Base-by-base conservation (phyloP, 495 filamentous ascomycete genomes). In the Emericellopsis terricola region DNA sequence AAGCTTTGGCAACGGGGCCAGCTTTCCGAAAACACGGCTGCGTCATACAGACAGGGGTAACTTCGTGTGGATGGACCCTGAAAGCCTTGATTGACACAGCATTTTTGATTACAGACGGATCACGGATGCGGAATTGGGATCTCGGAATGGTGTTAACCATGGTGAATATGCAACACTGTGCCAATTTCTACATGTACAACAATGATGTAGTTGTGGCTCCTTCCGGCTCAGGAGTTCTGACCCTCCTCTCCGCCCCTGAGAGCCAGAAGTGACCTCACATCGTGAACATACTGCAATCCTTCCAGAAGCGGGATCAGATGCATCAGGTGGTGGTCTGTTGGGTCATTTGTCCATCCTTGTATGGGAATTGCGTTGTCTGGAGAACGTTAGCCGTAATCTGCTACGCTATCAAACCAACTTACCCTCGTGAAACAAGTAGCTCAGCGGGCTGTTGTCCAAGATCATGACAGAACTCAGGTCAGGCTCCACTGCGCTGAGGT, bases 401-500 rank as follows among this genome's bases (percentile, higher is more conserved):
- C n/a, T n/a, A n/a, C 17, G 18, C 17, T 33, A 1, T 2, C 2
- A 13, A 43, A 34, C 26, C 9, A 31, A 42, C 62, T 29, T 52
- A 94, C 89, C 91, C 73, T 92, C 83, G 51, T 97, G 89, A 61
- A 97, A 97, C 60, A 92, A 82, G 54, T 97, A 97, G 57, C 86
- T 93, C 64, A 92, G 73, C 10, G 89, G 91, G 50, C 84, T 94
- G 48, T 97, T 97, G 57, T 97, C 89, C 49, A 96, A 61, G 42
- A 97, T 97, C 80, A 96, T 93, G 31, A 96, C 89, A 59, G 78
- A 84, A 49, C 84, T 94, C 51, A 97, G 58, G 50, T 96, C 87
- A 21, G 87, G 83, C 62, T 97, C 89, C 17, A 97, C 82, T 15
- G 83, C 80, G 54, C 83, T 87, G 33, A 97, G 65, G 54, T 97